These are phyloP conservation scores for Ascochyta koolunga DNA, from an alignment of 2,329 filamentous ascomycete species.

Conservation along the genomic window DNA sequence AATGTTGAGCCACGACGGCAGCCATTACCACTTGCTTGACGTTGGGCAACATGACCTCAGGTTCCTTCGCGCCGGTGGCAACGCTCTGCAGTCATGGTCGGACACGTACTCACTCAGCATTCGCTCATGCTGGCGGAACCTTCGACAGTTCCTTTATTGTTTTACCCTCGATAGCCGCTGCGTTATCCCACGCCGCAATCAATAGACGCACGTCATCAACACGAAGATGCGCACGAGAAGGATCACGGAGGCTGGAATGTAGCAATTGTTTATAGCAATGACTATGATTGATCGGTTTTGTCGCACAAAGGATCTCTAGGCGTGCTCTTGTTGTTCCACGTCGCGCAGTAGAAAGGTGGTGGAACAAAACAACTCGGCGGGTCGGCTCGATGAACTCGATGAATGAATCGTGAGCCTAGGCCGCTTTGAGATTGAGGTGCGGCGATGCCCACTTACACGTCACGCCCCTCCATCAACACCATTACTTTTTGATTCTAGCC, in stretches of 20 bases:
- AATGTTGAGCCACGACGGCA: not conserved
- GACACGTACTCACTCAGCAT: conserved; percentile 41
- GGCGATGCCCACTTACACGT: conserved; percentile 34
- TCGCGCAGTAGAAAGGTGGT: conserved; percentile 21
- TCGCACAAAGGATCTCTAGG: conserved; percentile 20
- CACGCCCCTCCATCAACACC: conserved; percentile 37
- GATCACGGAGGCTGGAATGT: conserved; percentile 9
- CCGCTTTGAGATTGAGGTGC: conserved; percentile 10
- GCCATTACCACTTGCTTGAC: not conserved
- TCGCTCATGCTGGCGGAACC: conserved; percentile 22
- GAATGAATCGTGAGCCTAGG: conserved; percentile 4
- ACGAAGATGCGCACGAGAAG: conserved; percentile 13
- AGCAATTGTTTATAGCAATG: not conserved
- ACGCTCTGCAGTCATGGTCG: conserved; percentile 13
- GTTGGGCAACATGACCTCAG: conserved; percentile 12
- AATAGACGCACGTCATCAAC: conserved; percentile 38
- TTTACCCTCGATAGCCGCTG: conserved; percentile 42
- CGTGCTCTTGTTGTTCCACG: conserved; percentile 31
- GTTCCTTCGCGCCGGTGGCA: conserved; percentile 5
- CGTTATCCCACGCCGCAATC: conserved; percentile 24
- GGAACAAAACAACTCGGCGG: conserved; percentile 27
- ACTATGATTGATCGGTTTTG: conserved; percentile 19
- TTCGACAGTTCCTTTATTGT: conserved; percentile 14
- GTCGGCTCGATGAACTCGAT: conserved; percentile 26
- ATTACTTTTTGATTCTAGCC: conserved; percentile 23